A percentile compares a stretch with the other conserved stretches of the same genome.
phyloP scores from a whole-genome alignment of 1,284 basidiomycete species.

The Moesziomyces globuligerus region DNA sequence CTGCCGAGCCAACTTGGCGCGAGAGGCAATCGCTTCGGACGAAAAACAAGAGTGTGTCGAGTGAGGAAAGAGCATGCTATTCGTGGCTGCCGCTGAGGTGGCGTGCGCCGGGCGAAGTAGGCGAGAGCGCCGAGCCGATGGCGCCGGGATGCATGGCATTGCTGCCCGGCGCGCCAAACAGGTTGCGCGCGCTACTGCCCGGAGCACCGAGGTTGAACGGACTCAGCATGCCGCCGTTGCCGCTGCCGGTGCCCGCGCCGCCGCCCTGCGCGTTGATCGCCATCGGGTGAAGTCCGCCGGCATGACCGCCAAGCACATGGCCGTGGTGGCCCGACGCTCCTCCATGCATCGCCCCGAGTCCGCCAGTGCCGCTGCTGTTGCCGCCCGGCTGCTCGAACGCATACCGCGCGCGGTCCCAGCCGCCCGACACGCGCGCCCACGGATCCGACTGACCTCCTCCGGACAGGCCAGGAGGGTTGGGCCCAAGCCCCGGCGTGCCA shows the following conservation, averaged over 20 bases:
- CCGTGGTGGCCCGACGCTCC: conserved; percentile 15
- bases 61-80: too few relatives aligned
- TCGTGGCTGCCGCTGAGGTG: conserved; percentile 37
- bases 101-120: conserved; percentile 35
- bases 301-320: conserved; percentile 20
- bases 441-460: conserved; percentile 39
- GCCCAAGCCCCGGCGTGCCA: conserved; percentile 19
- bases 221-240: conserved; percentile 20
- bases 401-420: conserved; percentile 63
- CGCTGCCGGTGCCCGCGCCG: conserved; percentile 9
- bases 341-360: conserved; percentile 20
- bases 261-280: conserved; percentile 4
- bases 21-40: too few relatives aligned
- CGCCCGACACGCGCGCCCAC: conserved; percentile 40
- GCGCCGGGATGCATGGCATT: conserved; percentile 29
- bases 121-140: conserved; percentile 42
- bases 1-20: too few relatives aligned
- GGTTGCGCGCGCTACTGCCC: conserved; percentile 28
- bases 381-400: conserved; percentile 61
- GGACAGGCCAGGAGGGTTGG: conserved; percentile 19
- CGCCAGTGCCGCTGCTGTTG: conserved; percentile 13
- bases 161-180: conserved; percentile 45
- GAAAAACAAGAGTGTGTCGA: too few relatives aligned
- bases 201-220: conserved; percentile 37
- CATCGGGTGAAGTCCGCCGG: conserved; percentile 19